These are phyloP conservation scores for Agrocybe pediades DNA, from an alignment of 768 basidiomycete species.

Conservation along the genomic window DNA sequence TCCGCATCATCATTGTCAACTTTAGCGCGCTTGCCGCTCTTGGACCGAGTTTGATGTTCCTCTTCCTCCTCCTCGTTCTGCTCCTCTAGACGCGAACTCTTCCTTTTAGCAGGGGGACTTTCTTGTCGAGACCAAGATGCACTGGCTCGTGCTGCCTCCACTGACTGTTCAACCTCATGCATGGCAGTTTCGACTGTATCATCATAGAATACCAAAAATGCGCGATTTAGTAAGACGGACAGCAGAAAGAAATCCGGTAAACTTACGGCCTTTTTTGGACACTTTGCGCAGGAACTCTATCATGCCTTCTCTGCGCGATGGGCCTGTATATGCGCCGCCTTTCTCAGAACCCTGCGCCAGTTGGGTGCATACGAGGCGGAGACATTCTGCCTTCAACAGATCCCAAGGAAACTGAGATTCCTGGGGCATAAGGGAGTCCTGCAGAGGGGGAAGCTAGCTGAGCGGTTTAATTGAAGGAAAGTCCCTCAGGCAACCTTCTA, in stretches of 20 bases:
- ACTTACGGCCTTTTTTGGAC: constrained; percentile 23
- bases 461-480: too few relatives aligned
- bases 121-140: not conserved
- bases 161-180: not conserved
- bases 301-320: constrained; percentile 25
- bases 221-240: not conserved
- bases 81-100: constrained; percentile 8
- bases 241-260: not conserved
- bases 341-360: constrained; percentile 17
- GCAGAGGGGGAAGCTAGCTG: too few relatives aligned
- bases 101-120: constrained; percentile 3
- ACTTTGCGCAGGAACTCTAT: constrained; percentile 25
- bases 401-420: constrained; percentile 24
- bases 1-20: constrained; percentile 11
- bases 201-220: not conserved
- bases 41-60: constrained; percentile 26
- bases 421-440: too few relatives aligned
- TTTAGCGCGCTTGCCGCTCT: constrained; percentile 27
- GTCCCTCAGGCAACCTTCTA: too few relatives aligned
- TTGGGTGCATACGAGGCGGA: constrained; percentile 24
- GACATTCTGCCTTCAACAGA: constrained; percentile 24
- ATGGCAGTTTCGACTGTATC: constrained; percentile 18
- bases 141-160: constrained; percentile 4
- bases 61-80: constrained; percentile 9
- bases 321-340: constrained; percentile 6